Base-by-base conservation (phyloP, 805 yeast species). In the Yarrowia phangngaensis region DNA sequence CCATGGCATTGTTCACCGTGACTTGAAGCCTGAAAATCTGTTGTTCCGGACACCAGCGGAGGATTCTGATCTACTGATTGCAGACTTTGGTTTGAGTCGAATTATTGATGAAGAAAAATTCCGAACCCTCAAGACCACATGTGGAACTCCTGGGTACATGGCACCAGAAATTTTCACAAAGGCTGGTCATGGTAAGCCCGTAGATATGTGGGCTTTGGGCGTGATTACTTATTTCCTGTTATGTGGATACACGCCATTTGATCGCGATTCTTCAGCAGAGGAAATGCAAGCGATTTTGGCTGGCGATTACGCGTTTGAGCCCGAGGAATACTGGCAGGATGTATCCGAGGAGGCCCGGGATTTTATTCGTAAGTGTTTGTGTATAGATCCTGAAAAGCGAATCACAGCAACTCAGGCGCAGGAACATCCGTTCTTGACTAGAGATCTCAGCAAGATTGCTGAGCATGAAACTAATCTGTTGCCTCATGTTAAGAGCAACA, bases 201-300 rank as follows among this genome's bases (percentile, higher is more conserved):
- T 82, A 2, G 90, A 82, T 59, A 70, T 82, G 23, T 82, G 90
- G 90, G 83, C 89, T 0, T 68, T 82, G 20, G 90, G 89, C 2
- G 87, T 82, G 2, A 67, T 81, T 24, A 72, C 81, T 2, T 83
- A 82, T 60, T 82, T 82, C 56, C 73, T 82, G 73, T 70, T 80
- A 12, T 73, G 82, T 53, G 89, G 89, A 2, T 83, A 81, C 59
- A 76, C 82, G 65, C 90, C 90, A 1, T 82, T 82, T 61, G 89
- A 82, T 57, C 77, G 88, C 54, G 88, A 82, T 45, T 73, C 78
- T 5, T 80, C 80, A 29, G 73, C 72, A 1, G 88, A 82, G 58
- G 84, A 87, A 9, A 70, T 73, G 56, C 72, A 76, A 30, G 84
- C 85, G 26, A 81, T 82, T n/a, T 51, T 59, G 16, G 67, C 60